Evolutionary conservation across 306 rosid species (phyloP).

Genomic region (Morella rubra): DNA sequence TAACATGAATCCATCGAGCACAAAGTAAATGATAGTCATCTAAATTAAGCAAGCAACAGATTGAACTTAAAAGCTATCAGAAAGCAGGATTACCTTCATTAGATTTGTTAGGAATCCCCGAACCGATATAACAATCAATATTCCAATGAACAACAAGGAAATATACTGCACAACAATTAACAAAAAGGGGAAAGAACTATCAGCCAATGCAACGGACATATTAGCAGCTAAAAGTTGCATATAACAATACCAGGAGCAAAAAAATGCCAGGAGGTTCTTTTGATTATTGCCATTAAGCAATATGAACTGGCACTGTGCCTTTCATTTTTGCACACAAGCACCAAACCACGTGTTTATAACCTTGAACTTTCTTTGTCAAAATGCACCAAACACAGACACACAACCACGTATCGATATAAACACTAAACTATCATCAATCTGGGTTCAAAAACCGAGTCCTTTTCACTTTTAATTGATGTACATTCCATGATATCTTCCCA

Average conservation of each 20-base stretch:
- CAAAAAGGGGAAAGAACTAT: conserved; percentile 21
- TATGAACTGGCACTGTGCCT: background rate
- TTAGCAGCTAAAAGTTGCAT: background rate
- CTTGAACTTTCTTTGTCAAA: background rate
- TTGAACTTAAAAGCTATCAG: conserved; percentile 16
- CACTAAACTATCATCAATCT: too few species aligned
- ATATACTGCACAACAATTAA: conserved; percentile 63
- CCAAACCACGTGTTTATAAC: background rate
- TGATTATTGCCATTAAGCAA: background rate
- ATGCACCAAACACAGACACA: too few species aligned
- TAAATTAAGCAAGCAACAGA: conserved; percentile 13
- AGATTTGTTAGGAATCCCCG: conserved; percentile 95
- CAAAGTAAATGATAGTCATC: conserved; percentile 2
- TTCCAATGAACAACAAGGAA: conserved; percentile 86
- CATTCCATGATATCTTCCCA: background rate
- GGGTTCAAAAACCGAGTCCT: background rate
- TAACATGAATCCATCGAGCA: background rate
- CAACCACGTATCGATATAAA: too few species aligned
- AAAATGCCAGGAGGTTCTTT: background rate
- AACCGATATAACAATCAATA: conserved; percentile 88
- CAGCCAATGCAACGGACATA: conserved; percentile 9
- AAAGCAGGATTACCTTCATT: conserved; percentile 74
- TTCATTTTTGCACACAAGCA: conserved; percentile 4
- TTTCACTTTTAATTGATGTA: background rate
- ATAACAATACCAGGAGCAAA: background rate